Evolutionary conservation across 768 basidiomycete genomes (phyloP).

Genomic region (Thelephora ganbajun): DNA sequence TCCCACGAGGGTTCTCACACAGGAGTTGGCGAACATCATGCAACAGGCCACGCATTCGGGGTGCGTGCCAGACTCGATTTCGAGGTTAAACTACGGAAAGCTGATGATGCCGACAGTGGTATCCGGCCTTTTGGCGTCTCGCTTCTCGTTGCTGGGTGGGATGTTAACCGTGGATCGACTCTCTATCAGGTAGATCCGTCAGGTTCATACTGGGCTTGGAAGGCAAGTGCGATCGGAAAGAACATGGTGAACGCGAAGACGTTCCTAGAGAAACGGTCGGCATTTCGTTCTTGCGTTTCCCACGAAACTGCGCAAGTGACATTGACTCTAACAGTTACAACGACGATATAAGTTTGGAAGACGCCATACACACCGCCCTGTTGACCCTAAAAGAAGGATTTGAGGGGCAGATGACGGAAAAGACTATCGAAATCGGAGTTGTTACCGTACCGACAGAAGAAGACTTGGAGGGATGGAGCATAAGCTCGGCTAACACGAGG

Average conservation of each 20-base stretch:
- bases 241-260: constrained; percentile 99
- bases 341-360: constrained; percentile 97
- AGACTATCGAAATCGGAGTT: constrained; percentile 98
- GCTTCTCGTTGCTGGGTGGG: constrained; percentile 93
- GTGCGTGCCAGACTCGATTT: constrained; percentile 31
- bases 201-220: constrained; percentile 99
- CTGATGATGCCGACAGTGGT: constrained; percentile 46
- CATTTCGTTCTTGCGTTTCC: constrained; percentile 13
- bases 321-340: constrained; percentile 59
- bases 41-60: constrained; percentile 98
- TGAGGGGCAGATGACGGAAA: constrained; percentile 99
- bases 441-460: constrained; percentile 73
- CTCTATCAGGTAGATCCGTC: constrained; percentile 99
- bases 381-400: constrained; percentile 98
- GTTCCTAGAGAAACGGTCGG: constrained; percentile 94
- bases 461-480: constrained; percentile 33
- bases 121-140: constrained; percentile 99
- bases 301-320: constrained; percentile 5
- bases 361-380: constrained; percentile 97
- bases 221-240: constrained; percentile 98
- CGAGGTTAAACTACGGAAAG: constrained; percentile 3
- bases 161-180: constrained; percentile 85
- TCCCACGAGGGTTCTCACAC: constrained; percentile 88
- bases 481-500: constrained; percentile 40
- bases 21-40: constrained; percentile 97